These are phyloP conservation scores for Pythium aquatile DNA, from an alignment of 352 stramenopile genomes.

Conservation along the genomic window DNA sequence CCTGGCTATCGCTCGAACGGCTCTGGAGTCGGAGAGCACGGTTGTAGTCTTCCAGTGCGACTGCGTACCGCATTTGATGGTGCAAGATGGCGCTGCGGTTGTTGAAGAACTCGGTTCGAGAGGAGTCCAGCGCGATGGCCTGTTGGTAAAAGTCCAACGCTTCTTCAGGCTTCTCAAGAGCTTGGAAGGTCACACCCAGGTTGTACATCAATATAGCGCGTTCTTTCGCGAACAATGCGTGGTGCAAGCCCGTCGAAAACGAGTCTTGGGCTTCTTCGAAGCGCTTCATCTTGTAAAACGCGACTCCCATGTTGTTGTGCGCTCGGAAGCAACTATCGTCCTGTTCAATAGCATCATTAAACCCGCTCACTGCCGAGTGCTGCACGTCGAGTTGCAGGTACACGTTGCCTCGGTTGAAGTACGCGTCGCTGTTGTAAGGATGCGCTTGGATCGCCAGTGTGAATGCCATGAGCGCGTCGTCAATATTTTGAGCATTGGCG, in stretches of 20 bases:
- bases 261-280: constrained; percentile 45
- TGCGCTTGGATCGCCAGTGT: constrained; percentile 50
- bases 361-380: constrained; percentile 37
- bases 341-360: constrained; percentile 48
- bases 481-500: constrained; percentile 24
- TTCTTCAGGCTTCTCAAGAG: constrained; percentile 38
- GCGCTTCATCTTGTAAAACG: constrained; percentile 40
- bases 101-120: constrained; percentile 50
- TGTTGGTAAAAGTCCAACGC: constrained; percentile 55
- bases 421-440: constrained; percentile 31
- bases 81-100: constrained; percentile 57
- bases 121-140: constrained; percentile 39
- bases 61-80: constrained; percentile 47
- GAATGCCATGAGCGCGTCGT: constrained; percentile 56
- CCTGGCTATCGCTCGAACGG: background rate
- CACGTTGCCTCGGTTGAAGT: constrained; percentile 58
- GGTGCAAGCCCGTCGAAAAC: constrained; percentile 37
- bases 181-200: constrained; percentile 39
- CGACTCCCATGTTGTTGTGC: constrained; percentile 53
- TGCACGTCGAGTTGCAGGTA: constrained; percentile 44
- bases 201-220: constrained; percentile 48
- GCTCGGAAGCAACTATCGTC: constrained; percentile 37
- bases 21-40: constrained; percentile 34
- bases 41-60: constrained; percentile 58
- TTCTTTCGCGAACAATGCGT: constrained; percentile 28